Evolutionary conservation across 176 grass and related monocot species (phyloP).

Genomic region (Eleusine coracana): DNA sequence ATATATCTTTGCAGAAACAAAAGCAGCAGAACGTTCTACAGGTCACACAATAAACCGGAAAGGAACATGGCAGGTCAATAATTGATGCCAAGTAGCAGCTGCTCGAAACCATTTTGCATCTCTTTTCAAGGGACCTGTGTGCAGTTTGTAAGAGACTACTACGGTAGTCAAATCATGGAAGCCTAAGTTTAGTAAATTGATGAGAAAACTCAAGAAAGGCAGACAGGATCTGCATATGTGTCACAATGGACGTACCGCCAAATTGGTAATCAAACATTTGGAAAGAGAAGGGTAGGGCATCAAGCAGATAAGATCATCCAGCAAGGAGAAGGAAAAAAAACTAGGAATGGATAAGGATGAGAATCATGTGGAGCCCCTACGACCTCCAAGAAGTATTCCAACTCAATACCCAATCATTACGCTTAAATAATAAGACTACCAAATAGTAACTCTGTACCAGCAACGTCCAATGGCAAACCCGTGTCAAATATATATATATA

Average conservation of each 20-base stretch:
- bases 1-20: not conserved
- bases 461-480: slow-evolving; percentile 39
- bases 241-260: slow-evolving; percentile 29
- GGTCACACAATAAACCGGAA: slow-evolving; percentile 28
- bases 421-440: slow-evolving; percentile 44
- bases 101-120: slow-evolving; percentile 10
- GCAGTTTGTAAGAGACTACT: slow-evolving; percentile 18
- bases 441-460: slow-evolving; percentile 40
- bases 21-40: slow-evolving; percentile 17
- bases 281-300: slow-evolving; percentile 39
- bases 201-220: slow-evolving; percentile 20
- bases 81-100: slow-evolving; percentile 16
- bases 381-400: slow-evolving; percentile 45
- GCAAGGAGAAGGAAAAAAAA: slow-evolving; percentile 33
- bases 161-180: slow-evolving; percentile 14
- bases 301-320: slow-evolving; percentile 69
- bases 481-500: slow-evolving; percentile 2
- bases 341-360: slow-evolving; percentile 58
- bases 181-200: not conserved
- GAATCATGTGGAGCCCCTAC: slow-evolving; percentile 56
- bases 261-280: slow-evolving; percentile 47
- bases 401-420: slow-evolving; percentile 47
- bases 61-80: not conserved
- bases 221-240: slow-evolving; percentile 39
- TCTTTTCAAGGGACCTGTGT: not conserved